These are phyloP conservation scores for Boletus subcaerulescens DNA, from an alignment of 768 basidiomycete species.

Conservation along the genomic window DNA sequence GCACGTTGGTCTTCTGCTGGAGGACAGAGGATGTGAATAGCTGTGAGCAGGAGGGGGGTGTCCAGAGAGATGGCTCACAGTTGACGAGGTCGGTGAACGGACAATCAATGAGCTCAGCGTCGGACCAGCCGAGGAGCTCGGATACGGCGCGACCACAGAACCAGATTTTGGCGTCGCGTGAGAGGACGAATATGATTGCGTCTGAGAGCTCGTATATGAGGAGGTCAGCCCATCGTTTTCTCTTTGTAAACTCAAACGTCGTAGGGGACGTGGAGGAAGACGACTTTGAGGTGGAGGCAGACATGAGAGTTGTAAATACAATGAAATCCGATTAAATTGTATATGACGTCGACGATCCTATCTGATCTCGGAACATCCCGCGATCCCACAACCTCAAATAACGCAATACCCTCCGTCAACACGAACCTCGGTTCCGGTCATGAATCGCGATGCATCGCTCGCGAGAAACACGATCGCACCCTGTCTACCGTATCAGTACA, in stretches of 20 bases:
- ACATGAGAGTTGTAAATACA: constrained; percentile 14
- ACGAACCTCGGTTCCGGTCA: constrained; percentile 82
- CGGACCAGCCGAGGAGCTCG: constrained; percentile 76
- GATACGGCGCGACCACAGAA: constrained; percentile 67
- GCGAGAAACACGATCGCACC: constrained; percentile 88
- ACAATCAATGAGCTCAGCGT: constrained; percentile 66
- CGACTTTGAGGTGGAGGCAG: constrained; percentile 9
- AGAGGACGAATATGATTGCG: constrained; percentile 66
- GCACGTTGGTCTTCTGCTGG: constrained; percentile 55
- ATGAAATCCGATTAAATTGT: neutral
- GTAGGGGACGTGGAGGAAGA: constrained; percentile 7
- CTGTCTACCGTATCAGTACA: constrained; percentile 32
- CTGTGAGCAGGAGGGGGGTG: neutral
- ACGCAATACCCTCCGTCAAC: constrained; percentile 90
- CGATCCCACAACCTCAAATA: constrained; percentile 36
- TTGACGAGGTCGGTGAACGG: constrained; percentile 65
- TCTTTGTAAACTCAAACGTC: constrained; percentile 79
- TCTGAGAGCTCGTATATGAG: constrained; percentile 75
- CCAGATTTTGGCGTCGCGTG: constrained; percentile 56
- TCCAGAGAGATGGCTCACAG: constrained; percentile 38
- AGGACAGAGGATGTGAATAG: neutral
- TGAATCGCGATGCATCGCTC: constrained; percentile 86
- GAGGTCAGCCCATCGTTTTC: constrained; percentile 85
- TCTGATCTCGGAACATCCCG: constrained; percentile 12
- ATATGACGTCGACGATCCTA: constrained; percentile 28